These are phyloP conservation scores for Kwoniella shivajii DNA, from an alignment of 1,284 basidiomycete species.

Conservation along the genomic window DNA sequence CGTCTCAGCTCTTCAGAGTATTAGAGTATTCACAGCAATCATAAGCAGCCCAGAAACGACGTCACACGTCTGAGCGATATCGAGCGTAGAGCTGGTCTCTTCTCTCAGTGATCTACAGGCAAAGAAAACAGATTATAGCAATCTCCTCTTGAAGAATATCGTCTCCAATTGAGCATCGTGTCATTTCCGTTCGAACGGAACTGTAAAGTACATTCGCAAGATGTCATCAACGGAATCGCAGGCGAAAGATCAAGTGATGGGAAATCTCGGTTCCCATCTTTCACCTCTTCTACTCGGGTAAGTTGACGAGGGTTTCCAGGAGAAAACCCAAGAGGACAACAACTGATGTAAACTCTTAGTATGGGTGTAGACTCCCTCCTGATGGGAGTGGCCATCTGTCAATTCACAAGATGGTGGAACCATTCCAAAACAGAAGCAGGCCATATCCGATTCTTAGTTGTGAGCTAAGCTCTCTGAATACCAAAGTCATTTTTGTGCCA, in stretches of 20 bases:
- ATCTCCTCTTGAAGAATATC: too few relatives aligned
- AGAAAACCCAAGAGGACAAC: not conserved
- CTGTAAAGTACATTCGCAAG: too few relatives aligned
- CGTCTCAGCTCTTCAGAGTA: too few relatives aligned
- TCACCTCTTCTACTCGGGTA: constrained; percentile 3
- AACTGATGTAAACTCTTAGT: not conserved
- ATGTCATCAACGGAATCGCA: constrained; percentile 8
- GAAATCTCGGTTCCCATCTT: constrained; percentile 8
- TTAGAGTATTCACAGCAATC: too few relatives aligned
- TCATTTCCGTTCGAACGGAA: too few relatives aligned
- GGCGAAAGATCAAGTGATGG: constrained; percentile 1
- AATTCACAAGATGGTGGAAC: constrained; percentile 9
- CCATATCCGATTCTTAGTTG: constrained; percentile 12
- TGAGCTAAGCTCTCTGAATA: not conserved
- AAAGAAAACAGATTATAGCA: too few relatives aligned
- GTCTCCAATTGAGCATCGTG: too few relatives aligned
- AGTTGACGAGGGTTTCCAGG: not conserved
- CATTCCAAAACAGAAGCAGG: constrained; percentile 6
- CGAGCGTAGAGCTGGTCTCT: too few relatives aligned
- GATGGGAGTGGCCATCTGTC: constrained; percentile 6
- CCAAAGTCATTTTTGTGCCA: not conserved
- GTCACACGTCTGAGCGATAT: too few relatives aligned
- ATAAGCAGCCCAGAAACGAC: too few relatives aligned
- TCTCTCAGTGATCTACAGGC: too few relatives aligned
- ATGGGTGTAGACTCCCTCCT: constrained; percentile 11